Percentiles rank a stretch among this genome's conserved stretches.
phyloP scores from a whole-genome alignment of 1,139 yeast genomes.

The Pichia terricola region DNA sequence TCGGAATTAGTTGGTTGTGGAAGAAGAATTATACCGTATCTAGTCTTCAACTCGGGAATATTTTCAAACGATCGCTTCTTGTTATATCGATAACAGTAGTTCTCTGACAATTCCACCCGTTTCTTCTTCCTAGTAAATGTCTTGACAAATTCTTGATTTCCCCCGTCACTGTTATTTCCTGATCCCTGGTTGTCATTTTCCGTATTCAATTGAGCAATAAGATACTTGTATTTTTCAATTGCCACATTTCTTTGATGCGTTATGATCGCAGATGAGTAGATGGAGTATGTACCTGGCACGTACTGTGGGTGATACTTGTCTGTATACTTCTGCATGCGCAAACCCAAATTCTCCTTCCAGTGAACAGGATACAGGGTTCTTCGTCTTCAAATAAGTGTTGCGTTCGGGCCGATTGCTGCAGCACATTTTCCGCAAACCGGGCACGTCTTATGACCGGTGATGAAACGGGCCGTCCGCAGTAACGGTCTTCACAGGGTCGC shows the following conservation, averaged over 20 bases:
- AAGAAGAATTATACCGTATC: slow-evolving; percentile 47
- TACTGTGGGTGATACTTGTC: slow-evolving; percentile 39
- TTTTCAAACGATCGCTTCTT: slow-evolving; percentile 10
- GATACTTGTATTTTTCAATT: slow-evolving; percentile 5
- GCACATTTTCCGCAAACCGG: too few species aligned
- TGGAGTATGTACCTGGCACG: slow-evolving; percentile 51
- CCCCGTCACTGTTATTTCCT: neutral
- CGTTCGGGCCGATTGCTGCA: too few species aligned
- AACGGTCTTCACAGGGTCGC: too few species aligned
- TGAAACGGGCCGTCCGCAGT: too few species aligned
- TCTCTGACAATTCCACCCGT: slow-evolving; percentile 6
- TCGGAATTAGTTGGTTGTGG: slow-evolving; percentile 75
- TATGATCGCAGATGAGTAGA: slow-evolving; percentile 22
- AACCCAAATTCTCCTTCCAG: too few species aligned
- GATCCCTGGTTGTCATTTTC: neutral
- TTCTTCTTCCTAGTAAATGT: neutral
- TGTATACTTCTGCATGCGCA: slow-evolving; percentile 32
- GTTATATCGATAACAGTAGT: slow-evolving; percentile 15
- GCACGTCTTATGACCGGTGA: too few species aligned
- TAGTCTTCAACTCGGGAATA: slow-evolving; percentile 29
- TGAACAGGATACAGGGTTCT: too few species aligned
- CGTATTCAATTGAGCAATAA: slow-evolving; percentile 1
- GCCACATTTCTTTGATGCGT: slow-evolving; percentile 14
- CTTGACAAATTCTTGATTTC: neutral
- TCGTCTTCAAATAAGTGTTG: too few species aligned